Evolutionary conservation across 2,329 filamentous ascomycete species (phyloP).

Genomic region (Colletotrichum filicis): DNA sequence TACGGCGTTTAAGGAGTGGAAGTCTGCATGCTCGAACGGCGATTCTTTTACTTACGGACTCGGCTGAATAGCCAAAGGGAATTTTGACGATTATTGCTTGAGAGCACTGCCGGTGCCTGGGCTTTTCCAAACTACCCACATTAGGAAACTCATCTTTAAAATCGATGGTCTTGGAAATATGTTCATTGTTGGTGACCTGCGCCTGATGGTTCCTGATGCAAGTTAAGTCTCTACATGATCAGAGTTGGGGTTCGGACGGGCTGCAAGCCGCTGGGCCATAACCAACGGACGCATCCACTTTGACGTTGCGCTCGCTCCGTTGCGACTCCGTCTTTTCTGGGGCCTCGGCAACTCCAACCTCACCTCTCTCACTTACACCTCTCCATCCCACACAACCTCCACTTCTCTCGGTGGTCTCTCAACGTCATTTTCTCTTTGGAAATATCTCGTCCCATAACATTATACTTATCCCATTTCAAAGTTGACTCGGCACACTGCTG

Average conservation of each 20-base stretch:
- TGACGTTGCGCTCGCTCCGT: not conserved
- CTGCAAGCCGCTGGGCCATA: not conserved
- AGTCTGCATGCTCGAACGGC: slow-evolving; percentile 33
- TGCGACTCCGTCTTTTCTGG: slow-evolving; percentile 7
- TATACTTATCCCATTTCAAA: not conserved
- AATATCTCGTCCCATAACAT: no score
- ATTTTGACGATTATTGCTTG: slow-evolving; percentile 8
- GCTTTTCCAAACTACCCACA: slow-evolving; percentile 17
- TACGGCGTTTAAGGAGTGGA: slow-evolving; percentile 33
- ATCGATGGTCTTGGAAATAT: slow-evolving; percentile 10
- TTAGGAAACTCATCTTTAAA: slow-evolving; percentile 29
- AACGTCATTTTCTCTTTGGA: not conserved
- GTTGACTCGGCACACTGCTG: no score
- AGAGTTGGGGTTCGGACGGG: not conserved
- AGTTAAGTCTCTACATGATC: not conserved
- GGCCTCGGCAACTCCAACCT: slow-evolving; percentile 25
- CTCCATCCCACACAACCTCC: not conserved
- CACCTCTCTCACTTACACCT: not conserved
- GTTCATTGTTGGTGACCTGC: not conserved
- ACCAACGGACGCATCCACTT: slow-evolving; percentile 12
- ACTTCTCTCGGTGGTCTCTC: not conserved
- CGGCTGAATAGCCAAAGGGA: slow-evolving; percentile 12
- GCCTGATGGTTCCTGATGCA: not conserved
- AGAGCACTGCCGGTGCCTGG: slow-evolving; percentile 8
- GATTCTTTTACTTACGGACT: slow-evolving; percentile 23